Base-by-base conservation (phyloP, 1,284 basidiomycete species). In the Phlebopus sp. region DNA sequence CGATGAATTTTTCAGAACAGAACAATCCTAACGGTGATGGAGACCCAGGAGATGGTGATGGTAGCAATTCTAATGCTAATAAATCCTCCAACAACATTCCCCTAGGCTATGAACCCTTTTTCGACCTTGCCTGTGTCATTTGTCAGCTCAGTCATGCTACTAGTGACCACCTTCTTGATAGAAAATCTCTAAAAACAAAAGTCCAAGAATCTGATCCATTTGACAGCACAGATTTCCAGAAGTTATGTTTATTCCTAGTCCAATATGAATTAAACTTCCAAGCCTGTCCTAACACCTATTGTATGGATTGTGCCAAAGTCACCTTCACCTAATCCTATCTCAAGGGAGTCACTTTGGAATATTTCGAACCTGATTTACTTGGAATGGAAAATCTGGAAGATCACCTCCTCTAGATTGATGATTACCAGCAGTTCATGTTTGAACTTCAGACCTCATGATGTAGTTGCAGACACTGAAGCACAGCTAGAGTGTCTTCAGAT, bases 301-400 rank as follows among this genome's bases (percentile, higher is more conserved):
- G 13, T 2, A 18, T 5, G 2, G 42, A 44, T 31, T 30, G 27
- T 27, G 14, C 36, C 10, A 46, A 40, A n/a, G 37, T 46, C 19
- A 46, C 17, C 29, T 46, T 39, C 8, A 6, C 37, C 11, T n/a
- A 39, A 14, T 46, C 37, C 9, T 40, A 39, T 25, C 37, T 46
- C 0, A 40, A 46, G 15, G 21, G 21, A 6, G 21, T 23, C 6
- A 6, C 21, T 4, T 6, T 23, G 44, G 25, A 1, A 40, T 46
- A 30, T 21, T 38, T 39, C 30, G 36, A 39, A 23, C 21, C 21
- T 4, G 21, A 23, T 23, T 23, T 46, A 10, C 44, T 46, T 18
- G 18, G 17, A 23, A 23, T 41, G 25, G 23, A 29, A 38, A 46
- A 1, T 2, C 21, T 6, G 21, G 21, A 23, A 23, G 21, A 23